These are phyloP conservation scores for Cavenderia fasciculata DNA, from an alignment of 78 protist species.

Conservation along the genomic window DNA sequence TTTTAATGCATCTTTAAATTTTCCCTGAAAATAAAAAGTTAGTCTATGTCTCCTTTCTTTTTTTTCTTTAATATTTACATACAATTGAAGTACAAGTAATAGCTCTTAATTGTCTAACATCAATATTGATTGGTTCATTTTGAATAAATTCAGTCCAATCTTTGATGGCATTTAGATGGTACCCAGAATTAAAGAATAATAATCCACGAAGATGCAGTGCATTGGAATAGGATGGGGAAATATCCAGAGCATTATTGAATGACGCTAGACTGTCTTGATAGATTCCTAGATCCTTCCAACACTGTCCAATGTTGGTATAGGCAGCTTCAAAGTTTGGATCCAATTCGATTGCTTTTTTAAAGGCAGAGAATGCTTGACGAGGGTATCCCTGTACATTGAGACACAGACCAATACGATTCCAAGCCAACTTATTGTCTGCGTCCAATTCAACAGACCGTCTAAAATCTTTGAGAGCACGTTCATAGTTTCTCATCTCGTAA, in stretches of 20 bases:
- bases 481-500: constrained; percentile 67
- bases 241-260: constrained; percentile 32
- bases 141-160: constrained; percentile 32
- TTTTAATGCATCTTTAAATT: neutral
- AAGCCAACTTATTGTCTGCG: constrained; percentile 19
- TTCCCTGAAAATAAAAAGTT: neutral
- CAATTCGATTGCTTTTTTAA: constrained; percentile 18
- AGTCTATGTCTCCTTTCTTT: neutral
- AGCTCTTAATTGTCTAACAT: constrained; percentile 33
- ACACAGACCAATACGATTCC: constrained; percentile 83
- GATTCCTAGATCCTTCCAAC: constrained; percentile 64
- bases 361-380: constrained; percentile 34
- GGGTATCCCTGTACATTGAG: constrained; percentile 62
- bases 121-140: neutral
- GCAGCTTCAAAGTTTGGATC: constrained; percentile 68
- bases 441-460: constrained; percentile 20
- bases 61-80: neutral
- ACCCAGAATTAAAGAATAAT: constrained; percentile 34
- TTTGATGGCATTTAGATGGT: constrained; percentile 13
- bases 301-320: constrained; percentile 56
- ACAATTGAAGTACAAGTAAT: neutral
- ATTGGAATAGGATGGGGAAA: constrained; percentile 44
- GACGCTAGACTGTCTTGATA: constrained; percentile 7
- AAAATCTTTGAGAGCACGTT: constrained; percentile 60
- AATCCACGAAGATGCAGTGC: constrained; percentile 74